These are phyloP conservation scores for Nakazawaea sp. DNA, from an alignment of 805 yeast species.

Conservation along the genomic window DNA sequence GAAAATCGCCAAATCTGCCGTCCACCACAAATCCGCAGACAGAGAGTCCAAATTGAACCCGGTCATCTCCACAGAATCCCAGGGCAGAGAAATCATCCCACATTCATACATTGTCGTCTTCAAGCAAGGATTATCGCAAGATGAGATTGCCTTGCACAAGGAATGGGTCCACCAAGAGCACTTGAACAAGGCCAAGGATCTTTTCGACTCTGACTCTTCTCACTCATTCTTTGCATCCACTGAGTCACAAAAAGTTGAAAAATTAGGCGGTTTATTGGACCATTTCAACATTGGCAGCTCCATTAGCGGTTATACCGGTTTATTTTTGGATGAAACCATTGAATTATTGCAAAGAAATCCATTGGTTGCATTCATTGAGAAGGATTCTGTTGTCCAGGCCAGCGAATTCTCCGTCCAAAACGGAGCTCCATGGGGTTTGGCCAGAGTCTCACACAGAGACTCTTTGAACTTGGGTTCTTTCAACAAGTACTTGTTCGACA, in stretches of 20 bases:
- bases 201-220: conserved; percentile 25
- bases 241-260: conserved; percentile 14
- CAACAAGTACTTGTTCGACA: conserved; percentile 67
- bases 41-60: conserved; percentile 30
- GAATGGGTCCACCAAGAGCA: conserved; percentile 57
- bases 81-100: conserved; percentile 45
- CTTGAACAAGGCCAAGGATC: conserved; percentile 30
- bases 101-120: conserved; percentile 82
- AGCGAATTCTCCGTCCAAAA: conserved; percentile 60
- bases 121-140: conserved; percentile 53
- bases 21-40: conserved; percentile 12
- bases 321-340: conserved; percentile 68
- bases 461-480: conserved; percentile 60
- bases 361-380: conserved; percentile 55
- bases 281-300: conserved; percentile 35
- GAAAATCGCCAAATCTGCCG: conserved; percentile 5
- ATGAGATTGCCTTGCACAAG: conserved; percentile 57
- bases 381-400: conserved; percentile 65
- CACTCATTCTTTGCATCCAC: conserved; percentile 31
- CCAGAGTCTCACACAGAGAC: conserved; percentile 81
- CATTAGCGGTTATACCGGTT: conserved; percentile 79
- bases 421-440: conserved; percentile 93
- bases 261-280: conserved; percentile 50
- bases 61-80: conserved; percentile 35
- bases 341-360: conserved; percentile 58